phyloP scores from a whole-genome alignment of 352 stramenopile species.

The Saprolegnia diclina region DNA sequence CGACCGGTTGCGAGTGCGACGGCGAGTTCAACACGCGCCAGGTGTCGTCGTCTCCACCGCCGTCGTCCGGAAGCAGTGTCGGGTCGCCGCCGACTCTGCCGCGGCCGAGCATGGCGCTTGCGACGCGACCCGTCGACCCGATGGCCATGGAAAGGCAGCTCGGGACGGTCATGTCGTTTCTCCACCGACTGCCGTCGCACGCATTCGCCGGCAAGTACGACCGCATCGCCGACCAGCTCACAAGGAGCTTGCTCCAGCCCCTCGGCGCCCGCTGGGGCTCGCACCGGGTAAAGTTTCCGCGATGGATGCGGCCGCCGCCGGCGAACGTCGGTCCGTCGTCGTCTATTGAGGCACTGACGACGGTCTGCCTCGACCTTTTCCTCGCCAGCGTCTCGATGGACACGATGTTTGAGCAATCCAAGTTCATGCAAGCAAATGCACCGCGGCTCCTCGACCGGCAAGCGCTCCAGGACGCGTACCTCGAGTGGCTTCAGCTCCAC shows the following conservation, averaged over 20 bases:
- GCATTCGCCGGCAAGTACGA: not conserved
- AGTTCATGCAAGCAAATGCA: constrained; percentile 3
- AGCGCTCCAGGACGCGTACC: constrained; percentile 8
- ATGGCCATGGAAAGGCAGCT: constrained; percentile 15
- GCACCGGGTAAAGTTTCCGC: not conserved
- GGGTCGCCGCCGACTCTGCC: not conserved
- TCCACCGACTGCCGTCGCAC: not conserved
- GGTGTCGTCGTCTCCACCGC: not conserved
- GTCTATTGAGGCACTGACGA: constrained; percentile 5
- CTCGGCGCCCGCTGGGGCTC: not conserved
- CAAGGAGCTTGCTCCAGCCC: not conserved
- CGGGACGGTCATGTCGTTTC: not conserved
- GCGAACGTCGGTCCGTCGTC: not conserved
- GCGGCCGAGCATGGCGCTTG: not conserved
- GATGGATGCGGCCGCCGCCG: not conserved
- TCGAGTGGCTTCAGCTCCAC: constrained; percentile 5
- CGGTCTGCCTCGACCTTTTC: constrained; percentile 21
- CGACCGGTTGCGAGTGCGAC: constrained; percentile 15
- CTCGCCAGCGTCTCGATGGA: not conserved
- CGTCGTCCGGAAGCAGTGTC: not conserved
- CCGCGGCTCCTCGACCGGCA: constrained; percentile 8
- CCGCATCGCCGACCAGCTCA: not conserved
- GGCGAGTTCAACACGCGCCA: constrained; percentile 21
- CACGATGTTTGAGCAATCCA: constrained; percentile 1
- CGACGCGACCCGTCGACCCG: not conserved